These are phyloP conservation scores for Wickerhamomyces ciferrii DNA, from an alignment of 805 yeast species.

Conservation along the genomic window DNA sequence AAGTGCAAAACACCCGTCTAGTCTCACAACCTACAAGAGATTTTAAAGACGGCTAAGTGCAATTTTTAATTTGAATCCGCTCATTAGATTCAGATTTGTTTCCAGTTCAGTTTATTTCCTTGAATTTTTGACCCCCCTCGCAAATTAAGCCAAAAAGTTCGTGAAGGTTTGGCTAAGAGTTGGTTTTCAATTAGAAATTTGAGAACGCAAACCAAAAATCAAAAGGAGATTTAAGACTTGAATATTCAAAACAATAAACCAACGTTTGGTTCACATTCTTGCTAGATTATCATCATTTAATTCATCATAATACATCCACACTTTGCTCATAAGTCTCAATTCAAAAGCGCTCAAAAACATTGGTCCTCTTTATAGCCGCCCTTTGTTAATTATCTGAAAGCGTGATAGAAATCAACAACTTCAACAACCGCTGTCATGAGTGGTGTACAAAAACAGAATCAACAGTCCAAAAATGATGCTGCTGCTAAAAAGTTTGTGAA, in stretches of 20 bases:
- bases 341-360: not conserved
- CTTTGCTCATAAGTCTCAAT: not conserved
- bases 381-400: not conserved
- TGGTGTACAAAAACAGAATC: not conserved
- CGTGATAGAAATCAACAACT: not conserved
- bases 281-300: not conserved
- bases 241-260: not conserved
- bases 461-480: not conserved
- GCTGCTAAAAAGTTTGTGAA: slow-evolving; percentile 11
- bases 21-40: too few species aligned
- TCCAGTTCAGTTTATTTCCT: not conserved
- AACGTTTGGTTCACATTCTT: not conserved
- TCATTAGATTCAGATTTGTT: too few species aligned
- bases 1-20: not conserved
- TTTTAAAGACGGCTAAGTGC: too few species aligned
- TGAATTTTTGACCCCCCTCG: not conserved
- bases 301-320: not conserved
- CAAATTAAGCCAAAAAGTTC: not conserved
- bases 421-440: not conserved
- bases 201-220: not conserved
- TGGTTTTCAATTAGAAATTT: not conserved
- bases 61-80: too few species aligned
- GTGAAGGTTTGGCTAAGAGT: not conserved
- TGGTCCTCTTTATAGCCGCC: not conserved
- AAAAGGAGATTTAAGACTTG: too few species aligned